phyloP scores from a whole-genome alignment of 2,329 filamentous ascomycete genomes.

The Nigrospora osmanthi region DNA sequence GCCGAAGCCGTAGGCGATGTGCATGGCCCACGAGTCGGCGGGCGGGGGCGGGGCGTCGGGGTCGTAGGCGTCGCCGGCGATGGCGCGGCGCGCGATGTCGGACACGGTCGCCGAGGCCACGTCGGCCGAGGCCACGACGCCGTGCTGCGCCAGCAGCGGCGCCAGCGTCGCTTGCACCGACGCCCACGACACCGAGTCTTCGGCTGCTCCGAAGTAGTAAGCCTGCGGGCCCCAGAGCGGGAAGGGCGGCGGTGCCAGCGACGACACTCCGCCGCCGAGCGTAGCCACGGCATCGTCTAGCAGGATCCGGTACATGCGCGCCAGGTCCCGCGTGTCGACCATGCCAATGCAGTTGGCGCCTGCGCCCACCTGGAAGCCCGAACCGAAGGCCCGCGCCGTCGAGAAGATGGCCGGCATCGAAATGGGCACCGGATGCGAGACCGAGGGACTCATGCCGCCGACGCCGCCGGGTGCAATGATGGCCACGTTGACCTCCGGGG shows the following conservation, averaged over 20 bases:
- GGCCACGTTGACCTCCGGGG: conserved; percentile 8
- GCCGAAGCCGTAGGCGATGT: conserved; percentile 9
- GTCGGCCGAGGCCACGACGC: conserved; percentile 5
- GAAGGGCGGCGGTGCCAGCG: background rate
- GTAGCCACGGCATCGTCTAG: conserved; percentile 6
- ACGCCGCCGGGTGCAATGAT: conserved; percentile 11
- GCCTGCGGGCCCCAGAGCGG: conserved; percentile 3
- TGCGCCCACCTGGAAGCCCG: conserved; percentile 8
- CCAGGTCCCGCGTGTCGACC: conserved; percentile 10
- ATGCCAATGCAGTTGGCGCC: conserved; percentile 8
- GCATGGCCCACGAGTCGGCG: conserved; percentile 10
- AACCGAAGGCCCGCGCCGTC: conserved; percentile 7
- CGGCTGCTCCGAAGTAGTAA: conserved; percentile 10
- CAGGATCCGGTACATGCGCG: conserved; percentile 7
- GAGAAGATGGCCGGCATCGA: conserved; percentile 6
- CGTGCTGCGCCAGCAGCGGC: conserved; percentile 5
- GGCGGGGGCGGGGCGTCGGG: conserved; percentile 8
- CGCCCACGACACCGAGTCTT: conserved; percentile 5
- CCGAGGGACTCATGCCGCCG: conserved; percentile 9
- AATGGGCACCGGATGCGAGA: conserved; percentile 10
- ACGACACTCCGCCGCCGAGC: background rate
- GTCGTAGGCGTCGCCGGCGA: conserved; percentile 8
- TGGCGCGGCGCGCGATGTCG: conserved; percentile 7
- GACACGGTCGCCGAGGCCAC: conserved; percentile 7
- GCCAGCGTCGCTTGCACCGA: conserved; percentile 5